Percentiles rank a stretch among this genome's conserved stretches.
Evolutionary conservation across 2,329 filamentous ascomycete species (phyloP).

Genomic region (Metarhizium sp.): DNA sequence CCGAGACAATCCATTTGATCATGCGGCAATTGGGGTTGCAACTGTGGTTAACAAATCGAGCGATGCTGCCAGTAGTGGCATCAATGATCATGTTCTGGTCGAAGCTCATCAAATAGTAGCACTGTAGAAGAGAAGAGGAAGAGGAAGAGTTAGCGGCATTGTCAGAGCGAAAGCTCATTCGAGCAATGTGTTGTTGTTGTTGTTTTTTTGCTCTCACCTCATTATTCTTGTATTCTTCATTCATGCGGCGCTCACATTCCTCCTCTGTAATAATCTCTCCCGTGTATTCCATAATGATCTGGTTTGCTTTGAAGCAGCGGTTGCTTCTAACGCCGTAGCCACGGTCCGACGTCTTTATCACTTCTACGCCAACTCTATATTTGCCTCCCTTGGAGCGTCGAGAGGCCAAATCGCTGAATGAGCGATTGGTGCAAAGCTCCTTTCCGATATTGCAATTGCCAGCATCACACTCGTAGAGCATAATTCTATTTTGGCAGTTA

Average conservation of each 20-base stretch:
- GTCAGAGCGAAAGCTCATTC: neutral
- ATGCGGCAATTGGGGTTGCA: slow-evolving; percentile 95
- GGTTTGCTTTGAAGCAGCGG: slow-evolving; percentile 74
- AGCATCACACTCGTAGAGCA: slow-evolving; percentile 94
- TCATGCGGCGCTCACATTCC: slow-evolving; percentile 91
- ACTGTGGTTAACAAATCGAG: slow-evolving; percentile 96
- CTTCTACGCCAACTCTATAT: slow-evolving; percentile 89
- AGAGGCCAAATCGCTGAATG: slow-evolving; percentile 70
- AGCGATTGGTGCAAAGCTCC: slow-evolving; percentile 73
- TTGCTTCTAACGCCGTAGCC: slow-evolving; percentile 90
- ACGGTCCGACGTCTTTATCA: slow-evolving; percentile 80
- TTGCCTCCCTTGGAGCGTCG: slow-evolving; percentile 71
- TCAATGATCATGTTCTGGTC: slow-evolving; percentile 99
- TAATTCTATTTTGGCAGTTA: slow-evolving; percentile 86
- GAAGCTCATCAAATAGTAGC: slow-evolving; percentile 97
- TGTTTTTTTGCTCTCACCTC: slow-evolving; percentile 47
- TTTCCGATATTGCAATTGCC: slow-evolving; percentile 75
- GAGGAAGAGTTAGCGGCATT: neutral
- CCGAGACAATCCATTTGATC: slow-evolving; percentile 95
- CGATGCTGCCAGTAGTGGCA: slow-evolving; percentile 89
- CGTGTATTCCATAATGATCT: slow-evolving; percentile 98
- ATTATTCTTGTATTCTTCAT: slow-evolving; percentile 85
- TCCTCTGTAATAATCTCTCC: slow-evolving; percentile 95
- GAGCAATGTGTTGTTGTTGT: neutral
- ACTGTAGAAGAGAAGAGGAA: slow-evolving; percentile 39